Evolutionary conservation across 2,329 filamentous ascomycete genomes (phyloP), one percentile per base, ranked within the genome.

Genomic region (Colletotrichum sp.): DNA sequence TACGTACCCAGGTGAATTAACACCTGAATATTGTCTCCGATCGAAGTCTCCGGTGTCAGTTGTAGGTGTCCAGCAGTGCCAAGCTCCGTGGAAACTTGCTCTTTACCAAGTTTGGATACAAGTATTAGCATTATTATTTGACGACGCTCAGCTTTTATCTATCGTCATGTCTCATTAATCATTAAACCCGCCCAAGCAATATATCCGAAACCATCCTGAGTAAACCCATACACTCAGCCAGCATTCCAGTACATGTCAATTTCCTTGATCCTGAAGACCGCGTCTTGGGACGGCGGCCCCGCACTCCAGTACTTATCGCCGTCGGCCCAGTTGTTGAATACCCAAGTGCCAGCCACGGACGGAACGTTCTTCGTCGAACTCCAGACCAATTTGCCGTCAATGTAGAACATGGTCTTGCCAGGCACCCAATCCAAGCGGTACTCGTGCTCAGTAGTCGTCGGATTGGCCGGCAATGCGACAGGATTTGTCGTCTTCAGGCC

Each of bases 291-390:
- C 3, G 81, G 81, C 14, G 81, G 81, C 1, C 81, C 81, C 16
- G 75, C 80, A 2, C 77, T 81, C 81, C 81, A 83, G 6, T 77
- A 77, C 52, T 73, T 73, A 14, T 82, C 79, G 6, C 81, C 79
- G 24, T 80, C 81, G 1, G 81, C 79, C 81, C 81, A 83, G 72
- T 83, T 83, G 52, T 83, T 83, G 63, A 79, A 83, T 8, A 83
- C 72, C 80, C 81, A 83, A 16, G 78, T 72, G 0, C 81, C 81
- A n/a, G 78, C 36, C 0, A 77, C 70, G 3, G 36, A 79, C 0
- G 81, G 81, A 0, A 81, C 81, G 21, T 83, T 78, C 43, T 74
- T 32, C 6, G 65, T 81, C 1, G 81, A 81, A 52, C 77, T 72
- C 78, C 80, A 82, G 12, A 78, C 60, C 71, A 80, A 77, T 1